These are phyloP conservation scores for Atalantia buxifolia DNA, from an alignment of 345 rosid species.

Conservation along the genomic window DNA sequence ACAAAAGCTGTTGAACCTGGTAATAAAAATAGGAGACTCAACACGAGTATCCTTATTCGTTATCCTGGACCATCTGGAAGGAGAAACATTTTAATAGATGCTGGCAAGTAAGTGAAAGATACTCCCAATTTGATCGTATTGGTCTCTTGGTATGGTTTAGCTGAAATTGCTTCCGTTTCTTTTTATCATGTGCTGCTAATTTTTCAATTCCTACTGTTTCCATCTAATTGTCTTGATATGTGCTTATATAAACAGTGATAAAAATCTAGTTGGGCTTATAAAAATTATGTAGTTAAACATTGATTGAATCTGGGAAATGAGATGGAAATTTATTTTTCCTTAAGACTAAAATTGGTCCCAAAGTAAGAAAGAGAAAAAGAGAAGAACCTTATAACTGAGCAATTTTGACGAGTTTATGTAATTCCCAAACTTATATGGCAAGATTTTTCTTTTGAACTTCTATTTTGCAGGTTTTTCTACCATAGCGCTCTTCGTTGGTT, in stretches of 20 bases:
- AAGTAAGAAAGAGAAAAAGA: not conserved
- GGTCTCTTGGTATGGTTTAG: not conserved
- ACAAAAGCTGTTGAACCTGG: slow-evolving; percentile 72
- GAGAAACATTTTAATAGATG: slow-evolving; percentile 69
- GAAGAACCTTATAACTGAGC: not conserved
- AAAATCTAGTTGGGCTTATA: not conserved
- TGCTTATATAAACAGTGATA: not conserved
- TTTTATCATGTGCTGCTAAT: not conserved
- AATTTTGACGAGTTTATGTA: not conserved
- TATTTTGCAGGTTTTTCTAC: slow-evolving; percentile 76
- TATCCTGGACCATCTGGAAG: slow-evolving; percentile 44
- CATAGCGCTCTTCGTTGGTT: slow-evolving; percentile 92
- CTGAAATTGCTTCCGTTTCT: not conserved
- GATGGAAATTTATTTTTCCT: not conserved
- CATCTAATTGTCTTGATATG: not conserved
- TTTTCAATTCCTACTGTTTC: not conserved
- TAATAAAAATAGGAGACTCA: slow-evolving; percentile 70
- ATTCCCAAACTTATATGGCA: not conserved
- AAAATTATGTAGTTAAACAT: not conserved
- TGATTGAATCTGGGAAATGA: not conserved
- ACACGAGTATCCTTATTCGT: slow-evolving; percentile 79
- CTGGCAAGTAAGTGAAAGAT: slow-evolving; percentile 79
- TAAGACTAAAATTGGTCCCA: not conserved
- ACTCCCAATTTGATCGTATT: not conserved
- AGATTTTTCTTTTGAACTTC: not conserved